Percentiles rank a stretch among this genome's conserved stretches.
These are phyloP conservation scores for Amyloporia xantha DNA, from an alignment of 768 basidiomycete species.

Conservation along the genomic window DNA sequence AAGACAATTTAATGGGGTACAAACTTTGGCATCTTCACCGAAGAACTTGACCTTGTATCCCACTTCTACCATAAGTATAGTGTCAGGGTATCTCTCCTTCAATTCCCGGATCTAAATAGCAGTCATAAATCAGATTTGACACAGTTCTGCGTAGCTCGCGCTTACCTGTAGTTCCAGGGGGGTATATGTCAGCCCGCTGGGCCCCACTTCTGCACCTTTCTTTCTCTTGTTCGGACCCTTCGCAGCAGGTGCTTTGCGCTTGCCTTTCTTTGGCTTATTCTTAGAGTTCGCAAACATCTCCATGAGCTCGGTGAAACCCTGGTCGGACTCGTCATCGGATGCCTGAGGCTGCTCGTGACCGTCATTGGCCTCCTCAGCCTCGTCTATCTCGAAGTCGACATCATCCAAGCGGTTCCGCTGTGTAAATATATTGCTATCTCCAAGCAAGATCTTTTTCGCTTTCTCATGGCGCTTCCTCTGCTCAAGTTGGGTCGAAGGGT, in stretches of 20 bases:
- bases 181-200: slow-evolving; percentile 66
- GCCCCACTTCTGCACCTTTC: slow-evolving; percentile 45
- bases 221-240: slow-evolving; percentile 22
- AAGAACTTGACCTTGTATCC: slow-evolving; percentile 85
- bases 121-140: not conserved
- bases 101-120: slow-evolving; percentile 30
- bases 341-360: slow-evolving; percentile 5
- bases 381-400: not conserved
- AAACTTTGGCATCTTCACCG: slow-evolving; percentile 77
- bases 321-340: slow-evolving; percentile 39
- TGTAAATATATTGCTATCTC: slow-evolving; percentile 35
- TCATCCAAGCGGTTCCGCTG: slow-evolving; percentile 2
- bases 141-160: not conserved
- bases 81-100: slow-evolving; percentile 58
- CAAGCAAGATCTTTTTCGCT: slow-evolving; percentile 44
- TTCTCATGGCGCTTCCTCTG: slow-evolving; percentile 28
- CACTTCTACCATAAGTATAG: slow-evolving; percentile 71
- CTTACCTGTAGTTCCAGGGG: slow-evolving; percentile 66
- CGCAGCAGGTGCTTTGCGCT: not conserved
- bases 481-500: slow-evolving; percentile 18
- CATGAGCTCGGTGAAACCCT: slow-evolving; percentile 40
- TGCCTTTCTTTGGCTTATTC: slow-evolving; percentile 25
- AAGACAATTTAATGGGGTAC: not conserved
- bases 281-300: slow-evolving; percentile 35
- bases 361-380: not conserved